Evolutionary conservation across 139 green algal genomes (phyloP).

Genomic region (Mychonastes homosphaera): DNA sequence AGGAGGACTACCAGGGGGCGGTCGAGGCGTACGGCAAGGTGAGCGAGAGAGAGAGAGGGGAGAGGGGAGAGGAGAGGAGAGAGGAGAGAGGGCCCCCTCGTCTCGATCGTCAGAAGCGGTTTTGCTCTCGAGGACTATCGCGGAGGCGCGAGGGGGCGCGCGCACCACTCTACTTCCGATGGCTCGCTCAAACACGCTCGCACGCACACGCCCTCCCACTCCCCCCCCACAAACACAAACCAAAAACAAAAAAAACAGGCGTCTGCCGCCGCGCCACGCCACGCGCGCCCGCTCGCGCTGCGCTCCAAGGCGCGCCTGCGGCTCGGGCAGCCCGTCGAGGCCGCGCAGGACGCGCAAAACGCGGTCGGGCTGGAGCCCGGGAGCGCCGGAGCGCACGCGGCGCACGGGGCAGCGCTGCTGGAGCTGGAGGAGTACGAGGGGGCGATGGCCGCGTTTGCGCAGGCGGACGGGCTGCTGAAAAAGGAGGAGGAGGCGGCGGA

Average conservation of each 20-base stretch:
- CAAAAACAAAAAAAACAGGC: no score
- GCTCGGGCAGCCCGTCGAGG: no score
- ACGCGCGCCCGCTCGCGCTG: no score
- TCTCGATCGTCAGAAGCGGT: background rate
- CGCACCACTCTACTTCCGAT: background rate
- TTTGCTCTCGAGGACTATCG: no score
- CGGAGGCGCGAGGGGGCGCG: no score
- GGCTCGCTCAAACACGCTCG: background rate
- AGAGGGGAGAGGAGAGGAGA: background rate
- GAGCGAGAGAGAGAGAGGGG: background rate
- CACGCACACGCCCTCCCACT: background rate
- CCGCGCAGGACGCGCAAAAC: no score
- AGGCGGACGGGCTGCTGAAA: constrained; percentile 16
- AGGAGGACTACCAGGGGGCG: constrained; percentile 40
- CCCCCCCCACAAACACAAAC: no score
- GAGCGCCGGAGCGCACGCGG: no score
- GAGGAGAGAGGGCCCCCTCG: background rate
- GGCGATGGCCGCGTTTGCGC: constrained; percentile 63
- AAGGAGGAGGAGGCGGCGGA: no score
- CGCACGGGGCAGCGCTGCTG: constrained; percentile 31
- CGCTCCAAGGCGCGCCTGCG: no score
- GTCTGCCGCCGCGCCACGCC: no score
- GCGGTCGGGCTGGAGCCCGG: no score
- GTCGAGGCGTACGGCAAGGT: constrained; percentile 36
- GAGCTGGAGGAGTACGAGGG: constrained; percentile 82